phyloP scores from a whole-genome alignment of 2,329 filamentous ascomycete genomes.

The Epichloe bromicola region DNA sequence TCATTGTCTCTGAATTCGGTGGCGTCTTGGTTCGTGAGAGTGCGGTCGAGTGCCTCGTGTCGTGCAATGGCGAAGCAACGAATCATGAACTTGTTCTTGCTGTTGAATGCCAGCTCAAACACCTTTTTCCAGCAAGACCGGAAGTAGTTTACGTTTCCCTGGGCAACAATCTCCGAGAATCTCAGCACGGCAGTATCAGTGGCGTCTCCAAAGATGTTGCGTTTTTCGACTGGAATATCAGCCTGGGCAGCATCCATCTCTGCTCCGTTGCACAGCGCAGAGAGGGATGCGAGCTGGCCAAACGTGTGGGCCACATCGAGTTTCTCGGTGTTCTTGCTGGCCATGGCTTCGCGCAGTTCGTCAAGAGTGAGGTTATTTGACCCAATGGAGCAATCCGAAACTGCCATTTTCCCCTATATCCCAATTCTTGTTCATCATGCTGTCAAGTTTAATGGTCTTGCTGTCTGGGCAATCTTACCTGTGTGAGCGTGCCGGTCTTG shows the following conservation, averaged over 20 bases:
- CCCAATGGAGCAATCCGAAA: constrained; percentile 54
- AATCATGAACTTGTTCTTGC: constrained; percentile 76
- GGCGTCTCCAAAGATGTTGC: constrained; percentile 60
- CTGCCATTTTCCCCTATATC: constrained; percentile 54
- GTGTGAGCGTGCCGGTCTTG: constrained; percentile 60
- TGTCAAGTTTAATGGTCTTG: too few relatives aligned
- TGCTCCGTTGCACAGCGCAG: constrained; percentile 60
- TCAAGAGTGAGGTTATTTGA: constrained; percentile 33
- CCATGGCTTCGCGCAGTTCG: constrained; percentile 31
- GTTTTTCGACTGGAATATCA: constrained; percentile 43
- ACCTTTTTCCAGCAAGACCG: constrained; percentile 50
- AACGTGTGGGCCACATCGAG: constrained; percentile 22
- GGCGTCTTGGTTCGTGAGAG: constrained; percentile 23
- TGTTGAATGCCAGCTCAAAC: constrained; percentile 64
- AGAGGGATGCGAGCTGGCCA: constrained; percentile 45
- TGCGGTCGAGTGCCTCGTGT: constrained; percentile 19
- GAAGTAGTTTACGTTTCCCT: constrained; percentile 42
- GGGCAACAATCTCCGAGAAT: constrained; percentile 49
- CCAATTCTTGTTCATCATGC: too few relatives aligned
- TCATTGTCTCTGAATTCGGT: constrained; percentile 23
- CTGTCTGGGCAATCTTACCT: constrained; percentile 19
- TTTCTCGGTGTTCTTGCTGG: constrained; percentile 18
- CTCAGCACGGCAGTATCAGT: constrained; percentile 64
- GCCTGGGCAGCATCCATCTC: constrained; percentile 57
- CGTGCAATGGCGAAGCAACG: constrained; percentile 38